phyloP scores from a whole-genome alignment of 2,329 filamentous ascomycete genomes.

The Penicillium sp. region DNA sequence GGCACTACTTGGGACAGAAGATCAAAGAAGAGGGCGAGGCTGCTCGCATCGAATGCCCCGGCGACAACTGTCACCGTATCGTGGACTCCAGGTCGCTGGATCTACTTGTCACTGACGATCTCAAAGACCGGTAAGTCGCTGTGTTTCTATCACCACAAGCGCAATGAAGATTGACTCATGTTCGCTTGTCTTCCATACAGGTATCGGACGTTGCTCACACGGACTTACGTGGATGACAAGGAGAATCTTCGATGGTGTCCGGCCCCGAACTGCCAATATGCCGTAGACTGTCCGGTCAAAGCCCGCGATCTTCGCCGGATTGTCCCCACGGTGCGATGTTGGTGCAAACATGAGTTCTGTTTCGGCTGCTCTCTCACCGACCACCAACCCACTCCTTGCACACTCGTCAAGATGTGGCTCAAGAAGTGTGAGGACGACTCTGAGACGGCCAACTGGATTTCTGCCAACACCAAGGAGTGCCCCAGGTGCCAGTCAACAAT shows the following conservation, averaged over 20 bases:
- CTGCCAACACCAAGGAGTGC: slow-evolving; percentile 97
- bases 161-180: slow-evolving; percentile 11
- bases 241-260: slow-evolving; percentile 97
- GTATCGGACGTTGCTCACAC: slow-evolving; percentile 81
- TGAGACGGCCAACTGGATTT: slow-evolving; percentile 99
- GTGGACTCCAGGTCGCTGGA: slow-evolving; percentile 87
- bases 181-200: slow-evolving; percentile 40
- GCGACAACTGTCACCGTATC: slow-evolving; percentile 80
- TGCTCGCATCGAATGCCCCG: slow-evolving; percentile 88
- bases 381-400: slow-evolving; percentile 89
- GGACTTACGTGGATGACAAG: slow-evolving; percentile 96
- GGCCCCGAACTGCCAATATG: slow-evolving; percentile 93
- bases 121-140: slow-evolving; percentile 52
- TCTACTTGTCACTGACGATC: slow-evolving; percentile 62
- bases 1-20: slow-evolving; percentile 87
- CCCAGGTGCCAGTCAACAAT: slow-evolving; percentile 95
- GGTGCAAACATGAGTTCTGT: slow-evolving; percentile 84
- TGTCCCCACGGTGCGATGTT: slow-evolving; percentile 85
- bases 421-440: slow-evolving; percentile 99
- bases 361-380: slow-evolving; percentile 89
- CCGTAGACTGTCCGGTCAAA: slow-evolving; percentile 83
- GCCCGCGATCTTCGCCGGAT: slow-evolving; percentile 79
- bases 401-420: slow-evolving; percentile 88
- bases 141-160: slow-evolving; percentile 6
- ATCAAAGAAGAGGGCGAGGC: slow-evolving; percentile 95